These are phyloP conservation scores for Dendrocalamus sinicus DNA, from an alignment of 176 grass and related monocot genomes.

Conservation along the genomic window DNA sequence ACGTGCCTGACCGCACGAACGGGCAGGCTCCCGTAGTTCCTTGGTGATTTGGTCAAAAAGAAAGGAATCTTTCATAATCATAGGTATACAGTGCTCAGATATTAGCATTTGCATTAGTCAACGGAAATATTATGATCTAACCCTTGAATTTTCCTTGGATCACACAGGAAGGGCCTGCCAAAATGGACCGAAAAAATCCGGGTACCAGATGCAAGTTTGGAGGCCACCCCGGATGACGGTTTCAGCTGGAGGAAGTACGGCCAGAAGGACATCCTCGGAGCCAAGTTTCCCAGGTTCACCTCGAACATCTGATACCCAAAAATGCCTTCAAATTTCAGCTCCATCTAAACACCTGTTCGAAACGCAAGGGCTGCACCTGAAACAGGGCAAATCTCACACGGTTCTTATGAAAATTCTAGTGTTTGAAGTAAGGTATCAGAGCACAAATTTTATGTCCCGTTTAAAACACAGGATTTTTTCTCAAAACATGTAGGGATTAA, in stretches of 20 bases:
- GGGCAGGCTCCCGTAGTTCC: neutral
- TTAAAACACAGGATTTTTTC: too few relatives aligned
- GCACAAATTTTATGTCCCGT: neutral
- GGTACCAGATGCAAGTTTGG: conserved; percentile 35
- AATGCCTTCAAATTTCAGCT: neutral
- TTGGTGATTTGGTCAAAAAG: conserved; percentile 30
- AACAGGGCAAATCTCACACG: too few relatives aligned
- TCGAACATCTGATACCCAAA: neutral
- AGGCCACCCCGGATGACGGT: conserved; percentile 64
- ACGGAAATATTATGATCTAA: neutral
- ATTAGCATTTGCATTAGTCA: conserved; percentile 20
- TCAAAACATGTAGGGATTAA: too few relatives aligned
- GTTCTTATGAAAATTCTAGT: too few relatives aligned
- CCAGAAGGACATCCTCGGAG: conserved; percentile 94
- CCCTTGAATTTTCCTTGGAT: neutral
- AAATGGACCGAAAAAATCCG: conserved; percentile 56
- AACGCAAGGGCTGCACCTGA: too few relatives aligned
- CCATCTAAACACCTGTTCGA: too few relatives aligned
- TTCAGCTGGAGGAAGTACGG: conserved; percentile 98
- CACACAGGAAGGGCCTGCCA: conserved; percentile 57
- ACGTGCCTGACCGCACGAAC: neutral
- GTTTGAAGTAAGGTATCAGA: too few relatives aligned
- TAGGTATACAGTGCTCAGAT: neutral
- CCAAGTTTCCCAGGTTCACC: conserved; percentile 49
- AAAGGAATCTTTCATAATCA: neutral